Evolutionary conservation across 75 land plant species (phyloP).

Genomic region (Pinus tabuliformis): DNA sequence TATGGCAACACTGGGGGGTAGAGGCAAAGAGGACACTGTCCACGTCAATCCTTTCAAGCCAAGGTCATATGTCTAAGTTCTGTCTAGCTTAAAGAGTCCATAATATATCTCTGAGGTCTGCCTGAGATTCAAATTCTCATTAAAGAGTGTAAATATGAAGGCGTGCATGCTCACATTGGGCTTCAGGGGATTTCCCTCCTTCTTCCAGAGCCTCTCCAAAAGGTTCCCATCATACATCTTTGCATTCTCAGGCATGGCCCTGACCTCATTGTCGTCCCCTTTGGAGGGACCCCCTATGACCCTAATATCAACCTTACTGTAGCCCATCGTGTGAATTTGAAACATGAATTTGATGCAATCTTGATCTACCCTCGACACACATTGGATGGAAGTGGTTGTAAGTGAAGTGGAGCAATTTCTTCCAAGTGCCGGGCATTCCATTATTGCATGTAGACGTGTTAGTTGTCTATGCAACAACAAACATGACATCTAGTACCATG

Average conservation of each 20-base stretch:
- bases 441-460: too few species aligned
- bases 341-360: too few species aligned
- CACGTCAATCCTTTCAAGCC: slow-evolving; percentile 8
- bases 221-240: slow-evolving; percentile 73
- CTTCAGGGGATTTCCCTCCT: slow-evolving; percentile 68
- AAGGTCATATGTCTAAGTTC: slow-evolving; percentile 48
- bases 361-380: too few species aligned
- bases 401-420: too few species aligned
- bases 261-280: slow-evolving; percentile 67
- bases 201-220: slow-evolving; percentile 42
- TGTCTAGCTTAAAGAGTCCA: slow-evolving; percentile 84
- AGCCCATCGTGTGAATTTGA: too few species aligned
- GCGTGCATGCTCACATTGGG: slow-evolving; percentile 46
- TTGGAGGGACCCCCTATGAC: slow-evolving; percentile 84
- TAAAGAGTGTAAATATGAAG: slow-evolving; percentile 81
- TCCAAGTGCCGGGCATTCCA: too few species aligned
- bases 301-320: slow-evolving; percentile 26
- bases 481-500: too few species aligned
- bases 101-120: slow-evolving; percentile 79
- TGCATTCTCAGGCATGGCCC: slow-evolving; percentile 63
- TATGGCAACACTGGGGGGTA: background rate
- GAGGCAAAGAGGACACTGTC: background rate
- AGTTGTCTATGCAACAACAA: too few species aligned
- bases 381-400: too few species aligned
- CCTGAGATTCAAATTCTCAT: slow-evolving; percentile 86